phyloP scores from a whole-genome alignment of 192 early-diverging fungal genomes.

The Coemansia erecta region DNA sequence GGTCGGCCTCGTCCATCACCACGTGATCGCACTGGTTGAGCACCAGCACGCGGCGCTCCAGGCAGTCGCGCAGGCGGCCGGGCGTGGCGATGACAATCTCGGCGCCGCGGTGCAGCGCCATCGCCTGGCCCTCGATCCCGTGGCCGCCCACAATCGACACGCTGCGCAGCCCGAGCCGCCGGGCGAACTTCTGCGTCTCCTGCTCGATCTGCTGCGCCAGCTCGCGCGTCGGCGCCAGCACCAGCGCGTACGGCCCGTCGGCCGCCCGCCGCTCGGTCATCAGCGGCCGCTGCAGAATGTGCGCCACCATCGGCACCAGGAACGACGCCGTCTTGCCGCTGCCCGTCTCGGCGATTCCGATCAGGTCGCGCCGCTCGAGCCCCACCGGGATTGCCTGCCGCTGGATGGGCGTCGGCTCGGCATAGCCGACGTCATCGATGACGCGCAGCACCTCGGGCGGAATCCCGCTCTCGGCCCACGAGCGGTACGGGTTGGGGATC shows the following conservation, averaged over 20 bases:
- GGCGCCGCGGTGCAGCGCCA: conserved; percentile 85
- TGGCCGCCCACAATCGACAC: conserved; percentile 85
- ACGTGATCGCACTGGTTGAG: conserved; percentile 95
- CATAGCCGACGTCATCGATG: conserved; percentile 85
- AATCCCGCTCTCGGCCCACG: conserved; percentile 83
- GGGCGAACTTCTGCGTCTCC: conserved; percentile 88
- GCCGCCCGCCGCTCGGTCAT: conserved; percentile 75
- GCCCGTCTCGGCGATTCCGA: conserved; percentile 87
- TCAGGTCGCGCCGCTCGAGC: conserved; percentile 84
- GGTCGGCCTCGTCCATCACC: conserved; percentile 99
- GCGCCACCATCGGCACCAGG: conserved; percentile 92
- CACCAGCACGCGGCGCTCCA: conserved; percentile 86
- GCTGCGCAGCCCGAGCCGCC: conserved; percentile 81
- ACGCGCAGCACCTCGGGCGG: conserved; percentile 67
- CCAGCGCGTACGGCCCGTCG: conserved; percentile 89
- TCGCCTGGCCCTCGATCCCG: conserved; percentile 83
- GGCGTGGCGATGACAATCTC: conserved; percentile 99
- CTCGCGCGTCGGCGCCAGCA: conserved; percentile 96
- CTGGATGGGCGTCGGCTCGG: conserved; percentile 95
- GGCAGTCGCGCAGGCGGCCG: conserved; percentile 88
- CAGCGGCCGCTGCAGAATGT: conserved; percentile 77
- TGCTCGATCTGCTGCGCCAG: conserved; percentile 95
- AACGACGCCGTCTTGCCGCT: conserved; percentile 96
- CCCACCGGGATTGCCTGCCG: conserved; percentile 96
- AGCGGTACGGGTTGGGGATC: conserved; percentile 86